Base-by-base conservation (phyloP, 139 green algal genomes). In the Chlamydomonas incerta region DNA sequence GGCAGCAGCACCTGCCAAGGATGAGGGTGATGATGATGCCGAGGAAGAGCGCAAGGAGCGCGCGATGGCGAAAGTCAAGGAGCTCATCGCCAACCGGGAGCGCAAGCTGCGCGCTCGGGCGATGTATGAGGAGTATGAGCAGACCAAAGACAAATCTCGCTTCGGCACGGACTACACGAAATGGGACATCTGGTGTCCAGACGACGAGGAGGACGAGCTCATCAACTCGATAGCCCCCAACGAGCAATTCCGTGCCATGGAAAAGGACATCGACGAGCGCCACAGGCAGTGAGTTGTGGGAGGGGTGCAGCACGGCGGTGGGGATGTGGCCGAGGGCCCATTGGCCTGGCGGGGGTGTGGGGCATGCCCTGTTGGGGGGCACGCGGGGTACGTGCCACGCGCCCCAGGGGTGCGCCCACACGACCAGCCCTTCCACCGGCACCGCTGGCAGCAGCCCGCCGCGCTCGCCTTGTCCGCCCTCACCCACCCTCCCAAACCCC, bases 191-290 rank as follows among this genome's bases (percentile, higher is more conserved):
- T 98, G 94, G 91, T 94, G 89, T 75, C 95, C 95, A 17, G 92
- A 92, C 33, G 95, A 98, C 79, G 94, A 98, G 63, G 95, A 98
- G 76, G 94, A 98, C 82, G 95, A 96, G 24, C 47, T 96, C 47
- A 89, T 96, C 80, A 90, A 92, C 74, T 92, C 81, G 67, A 73
- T 93, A 18, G 90, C 85, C 24, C 93, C 94, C 46, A 92, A 93
- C 65, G 60, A 92, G 1, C 80, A 90, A 72, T 95, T 96, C 72
- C 82, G 84, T 35, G 93, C 94, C 1, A 93, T 98, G 93, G 94
- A 97, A 74, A 94, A 94, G 70, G 95, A 98, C 85, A 96, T 96
- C 57, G 88, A 96, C 73, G 91, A 96, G 29, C 86, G 95, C 1
- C 95, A 97, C 74, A 69, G 80, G 23, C 67, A 86, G 80, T 86